A percentile compares a stretch with the other conserved stretches of the same genome.
phyloP scores from a whole-genome alignment of 2,329 filamentous ascomycete genomes.

The Tolypocladium cylindrosporum region DNA sequence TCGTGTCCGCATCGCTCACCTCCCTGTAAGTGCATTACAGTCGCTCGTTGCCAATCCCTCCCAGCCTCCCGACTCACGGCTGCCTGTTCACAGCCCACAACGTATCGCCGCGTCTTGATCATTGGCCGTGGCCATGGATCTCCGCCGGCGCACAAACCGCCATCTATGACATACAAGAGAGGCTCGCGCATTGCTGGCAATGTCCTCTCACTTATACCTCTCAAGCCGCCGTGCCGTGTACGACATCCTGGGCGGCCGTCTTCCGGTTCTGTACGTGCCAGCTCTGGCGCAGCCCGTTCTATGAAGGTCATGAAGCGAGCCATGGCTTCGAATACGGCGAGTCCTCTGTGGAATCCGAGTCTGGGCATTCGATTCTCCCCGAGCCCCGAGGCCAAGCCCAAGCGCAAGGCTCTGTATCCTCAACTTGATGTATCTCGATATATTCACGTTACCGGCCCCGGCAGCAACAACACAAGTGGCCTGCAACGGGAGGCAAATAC shows the following conservation, averaged over 20 bases:
- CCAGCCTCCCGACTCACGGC: neutral
- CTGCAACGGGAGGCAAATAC: neutral
- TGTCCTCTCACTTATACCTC: conserved; percentile 9
- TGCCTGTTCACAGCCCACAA: conserved; percentile 1
- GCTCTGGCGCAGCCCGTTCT: neutral
- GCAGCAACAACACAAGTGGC: neutral
- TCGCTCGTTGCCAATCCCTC: neutral
- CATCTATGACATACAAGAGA: conserved; percentile 11
- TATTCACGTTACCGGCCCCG: conserved; percentile 8
- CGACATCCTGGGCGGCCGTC: neutral
- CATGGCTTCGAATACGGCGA: conserved; percentile 5
- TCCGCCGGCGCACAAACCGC: neutral
- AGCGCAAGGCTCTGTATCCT: conserved; percentile 11
- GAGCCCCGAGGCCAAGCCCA: conserved; percentile 5
- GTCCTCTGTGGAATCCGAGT: conserved; percentile 18
- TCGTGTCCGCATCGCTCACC: neutral
- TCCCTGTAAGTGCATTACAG: neutral
- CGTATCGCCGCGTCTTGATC: conserved; percentile 8
- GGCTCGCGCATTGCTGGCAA: conserved; percentile 13
- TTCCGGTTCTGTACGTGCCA: neutral
- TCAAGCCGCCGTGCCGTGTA: neutral
- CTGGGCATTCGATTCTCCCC: conserved; percentile 20
- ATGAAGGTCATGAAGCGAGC: conserved; percentile 3
- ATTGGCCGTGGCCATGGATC: conserved; percentile 6
- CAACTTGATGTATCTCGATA: conserved; percentile 15